Evolutionary conservation across 169 alveolate species (phyloP), one percentile per base, ranked within the genome.

Genomic region (Plasmodium blacklocki): DNA sequence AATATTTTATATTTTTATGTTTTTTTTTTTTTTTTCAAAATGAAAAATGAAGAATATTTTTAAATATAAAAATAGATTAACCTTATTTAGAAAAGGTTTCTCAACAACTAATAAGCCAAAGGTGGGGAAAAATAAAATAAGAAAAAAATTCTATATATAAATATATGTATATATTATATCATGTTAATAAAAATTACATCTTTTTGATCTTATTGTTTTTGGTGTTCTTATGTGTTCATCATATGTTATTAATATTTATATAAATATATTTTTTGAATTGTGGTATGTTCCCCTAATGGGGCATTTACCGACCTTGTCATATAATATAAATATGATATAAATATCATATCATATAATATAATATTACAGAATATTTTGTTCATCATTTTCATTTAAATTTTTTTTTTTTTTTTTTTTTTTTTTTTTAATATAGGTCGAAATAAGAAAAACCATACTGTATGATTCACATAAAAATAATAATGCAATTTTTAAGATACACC

Each of bases 401-500:
- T 15, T 7, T 59, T 39, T 59, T 29, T 59, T 29, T 59, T 59
- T 59, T 32, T 60, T 74, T 32, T 2, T 26, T 15, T 74, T 60
- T 70, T 83, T 32, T 14, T n/a, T n/a, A n/a, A n/a, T 32, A 18
- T 54, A 83, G 85, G 91, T 68, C 39, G 62, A 68, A 58, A 58
- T 70, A 63, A 21, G 8, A 66, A 86, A 86, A 60, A 86, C 92
- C 14, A 86, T 71, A 59, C 39, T 86, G 43, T 72, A 86, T 11
- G 85, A 86, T 45, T 59, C 45, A 2, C 92, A 86, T 45, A 86
- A 86, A 21, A 72, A 86, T 59, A 86, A 86, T 18, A 86, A 86
- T 64, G 92, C 92, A 2, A 72, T 86, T 29, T 86, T 86, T 64
- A 86, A 86, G 60, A 86, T 86, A n/a, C 71, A 71, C 12, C 45